Conservation (phyloP, 345 rosid species). For the Populus deltoides region DNA sequence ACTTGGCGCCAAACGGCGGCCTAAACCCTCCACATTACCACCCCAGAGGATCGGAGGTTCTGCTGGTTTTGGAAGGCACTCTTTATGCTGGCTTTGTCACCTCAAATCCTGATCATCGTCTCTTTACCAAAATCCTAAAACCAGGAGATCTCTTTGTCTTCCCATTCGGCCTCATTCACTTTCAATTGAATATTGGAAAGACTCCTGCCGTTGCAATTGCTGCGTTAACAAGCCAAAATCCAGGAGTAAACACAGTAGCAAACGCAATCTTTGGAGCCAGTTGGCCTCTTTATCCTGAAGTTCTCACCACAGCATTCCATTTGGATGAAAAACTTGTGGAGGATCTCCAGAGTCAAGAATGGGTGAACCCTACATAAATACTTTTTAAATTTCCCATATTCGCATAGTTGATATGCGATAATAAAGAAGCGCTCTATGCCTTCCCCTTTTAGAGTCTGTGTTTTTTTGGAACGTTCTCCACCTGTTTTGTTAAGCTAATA, state of each 20-base stretch:
- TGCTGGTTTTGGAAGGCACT: slow-evolving; percentile 2
- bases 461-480: too few relatives aligned
- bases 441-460: not conserved
- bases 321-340: slow-evolving; percentile 2
- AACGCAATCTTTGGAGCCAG: slow-evolving; percentile 9
- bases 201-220: slow-evolving; percentile 14
- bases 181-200: slow-evolving; percentile 8
- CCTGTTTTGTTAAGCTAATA: too few relatives aligned
- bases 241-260: slow-evolving; percentile 11
- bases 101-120: slow-evolving; percentile 10
- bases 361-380: slow-evolving; percentile 1
- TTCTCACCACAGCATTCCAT: slow-evolving; percentile 19
- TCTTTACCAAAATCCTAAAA: slow-evolving; percentile 4
- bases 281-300: slow-evolving; percentile 8
- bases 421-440: not conserved
- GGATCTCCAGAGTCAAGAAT: not conserved
- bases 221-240: slow-evolving; percentile 19
- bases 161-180: slow-evolving; percentile 16
- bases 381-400: not conserved
- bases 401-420: not conserved
- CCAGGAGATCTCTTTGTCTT: slow-evolving; percentile 21
- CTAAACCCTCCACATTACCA: slow-evolving; percentile 23
- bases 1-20: slow-evolving; percentile 4
- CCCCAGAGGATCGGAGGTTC: slow-evolving; percentile 21
- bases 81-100: slow-evolving; percentile 17